These are phyloP conservation scores for Thermochaetoides thermophila DNA, from an alignment of 495 filamentous ascomycete species.

Conservation along the genomic window DNA sequence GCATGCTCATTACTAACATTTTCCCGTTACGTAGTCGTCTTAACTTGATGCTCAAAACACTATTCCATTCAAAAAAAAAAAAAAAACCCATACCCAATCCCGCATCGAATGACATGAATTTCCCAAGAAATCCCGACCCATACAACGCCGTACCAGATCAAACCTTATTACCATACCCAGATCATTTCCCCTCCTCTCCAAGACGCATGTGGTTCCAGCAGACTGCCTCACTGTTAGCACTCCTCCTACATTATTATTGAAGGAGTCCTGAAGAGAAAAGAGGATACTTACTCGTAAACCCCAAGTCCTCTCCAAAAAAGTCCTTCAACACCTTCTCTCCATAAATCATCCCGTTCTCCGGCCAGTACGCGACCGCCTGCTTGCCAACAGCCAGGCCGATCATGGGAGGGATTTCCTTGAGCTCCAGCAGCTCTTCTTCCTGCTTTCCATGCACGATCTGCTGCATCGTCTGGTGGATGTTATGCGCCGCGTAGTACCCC, in stretches of 20 bases:
- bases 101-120: no score
- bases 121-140: no score
- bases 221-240: conserved; percentile 23
- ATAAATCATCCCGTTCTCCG: conserved; percentile 30
- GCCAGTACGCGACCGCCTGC: conserved; percentile 45
- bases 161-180: not conserved
- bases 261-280: not conserved
- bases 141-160: conserved; percentile 2
- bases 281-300: conserved; percentile 38
- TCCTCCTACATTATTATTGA: not conserved
- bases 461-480: conserved; percentile 44
- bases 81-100: no score
- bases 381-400: conserved; percentile 54
- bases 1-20: no score
- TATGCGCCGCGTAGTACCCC: conserved; percentile 43
- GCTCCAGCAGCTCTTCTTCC: conserved; percentile 27
- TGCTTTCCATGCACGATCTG: conserved; percentile 21
- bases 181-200: conserved; percentile 17
- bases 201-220: conserved; percentile 43
- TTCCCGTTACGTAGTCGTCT: no score
- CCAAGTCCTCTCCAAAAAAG: conserved; percentile 54
- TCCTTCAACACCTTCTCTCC: conserved; percentile 43
- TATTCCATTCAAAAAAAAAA: no score
- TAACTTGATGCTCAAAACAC: no score
- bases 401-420: conserved; percentile 41